Conservation (phyloP, 257 asterid genomes). For the Fraxinus anomala region DNA sequence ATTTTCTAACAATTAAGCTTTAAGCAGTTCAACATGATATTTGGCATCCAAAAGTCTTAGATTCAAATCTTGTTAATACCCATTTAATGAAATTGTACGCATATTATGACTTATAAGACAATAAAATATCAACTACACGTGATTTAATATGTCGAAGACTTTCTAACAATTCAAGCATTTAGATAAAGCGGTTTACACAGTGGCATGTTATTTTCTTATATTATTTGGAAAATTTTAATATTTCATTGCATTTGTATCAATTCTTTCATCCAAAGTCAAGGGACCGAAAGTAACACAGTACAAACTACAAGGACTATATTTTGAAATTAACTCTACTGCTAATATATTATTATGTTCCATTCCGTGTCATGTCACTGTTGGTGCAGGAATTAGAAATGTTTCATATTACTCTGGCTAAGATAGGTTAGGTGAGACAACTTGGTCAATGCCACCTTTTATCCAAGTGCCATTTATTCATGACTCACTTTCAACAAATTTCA, state of each 20-base stretch:
- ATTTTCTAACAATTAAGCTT: no score
- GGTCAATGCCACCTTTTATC: slow-evolving; percentile 28
- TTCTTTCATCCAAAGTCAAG: neutral
- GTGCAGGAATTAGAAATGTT: slow-evolving; percentile 15
- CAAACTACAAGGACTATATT: neutral
- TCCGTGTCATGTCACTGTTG: slow-evolving; percentile 28
- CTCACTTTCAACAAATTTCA: neutral
- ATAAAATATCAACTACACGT: neutral
- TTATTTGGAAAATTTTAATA: no score
- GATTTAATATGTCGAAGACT: neutral
- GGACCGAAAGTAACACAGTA: neutral
- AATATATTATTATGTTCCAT: neutral
- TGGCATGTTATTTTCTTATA: no score
- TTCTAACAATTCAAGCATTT: neutral
- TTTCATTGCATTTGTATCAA: neutral
- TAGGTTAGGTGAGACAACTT: slow-evolving; percentile 14
- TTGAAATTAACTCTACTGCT: neutral
- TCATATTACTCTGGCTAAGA: slow-evolving; percentile 23
- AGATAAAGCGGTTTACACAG: neutral
- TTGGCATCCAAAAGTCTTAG: no score
- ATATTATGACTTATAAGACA: no score
- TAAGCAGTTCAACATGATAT: no score
- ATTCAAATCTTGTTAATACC: no score
- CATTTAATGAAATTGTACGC: neutral
- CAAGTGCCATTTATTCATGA: neutral